Percentiles rank a stretch among this genome's conserved stretches.
These are phyloP conservation scores for Phytophthora sansomeana DNA, from an alignment of 352 stramenopile genomes.

Conservation along the genomic window DNA sequence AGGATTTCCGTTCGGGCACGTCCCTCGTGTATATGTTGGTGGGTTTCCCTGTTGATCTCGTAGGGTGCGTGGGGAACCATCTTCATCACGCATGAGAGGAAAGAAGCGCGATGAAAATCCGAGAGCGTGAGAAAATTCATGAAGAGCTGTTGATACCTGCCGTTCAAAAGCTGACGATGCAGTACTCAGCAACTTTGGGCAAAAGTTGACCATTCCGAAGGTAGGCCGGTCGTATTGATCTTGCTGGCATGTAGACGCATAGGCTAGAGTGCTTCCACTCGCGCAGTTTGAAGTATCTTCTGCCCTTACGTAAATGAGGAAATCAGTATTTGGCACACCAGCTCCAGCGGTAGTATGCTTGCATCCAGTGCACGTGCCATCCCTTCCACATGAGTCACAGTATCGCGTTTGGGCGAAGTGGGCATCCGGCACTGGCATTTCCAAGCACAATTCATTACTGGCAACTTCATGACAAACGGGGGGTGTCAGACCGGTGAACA, in stretches of 20 bases:
- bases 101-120: conserved; percentile 79
- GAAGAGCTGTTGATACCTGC: conserved; percentile 68
- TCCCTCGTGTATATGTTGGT: conserved; percentile 20
- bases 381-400: conserved; percentile 51
- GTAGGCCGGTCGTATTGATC: conserved; percentile 84
- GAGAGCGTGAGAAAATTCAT: conserved; percentile 81
- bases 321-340: conserved; percentile 63
- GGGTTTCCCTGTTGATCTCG: conserved; percentile 55
- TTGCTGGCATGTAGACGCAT: conserved; percentile 79
- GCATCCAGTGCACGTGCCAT: conserved; percentile 42
- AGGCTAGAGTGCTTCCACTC: conserved; percentile 55
- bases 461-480: conserved; percentile 58
- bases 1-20: conserved; percentile 63
- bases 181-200: conserved; percentile 57
- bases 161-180: conserved; percentile 51
- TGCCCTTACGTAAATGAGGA: conserved; percentile 73
- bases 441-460: conserved; percentile 58
- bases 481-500: conserved; percentile 42
- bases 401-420: conserved; percentile 57
- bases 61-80: conserved; percentile 66
- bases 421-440: conserved; percentile 70
- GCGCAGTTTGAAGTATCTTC: conserved; percentile 52
- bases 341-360: conserved; percentile 41
- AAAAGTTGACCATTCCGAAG: conserved; percentile 88
- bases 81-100: conserved; percentile 65